Evolutionary conservation across 805 yeast species (phyloP).

Genomic region (Cyberlindnera nakhonratchasimensis): DNA sequence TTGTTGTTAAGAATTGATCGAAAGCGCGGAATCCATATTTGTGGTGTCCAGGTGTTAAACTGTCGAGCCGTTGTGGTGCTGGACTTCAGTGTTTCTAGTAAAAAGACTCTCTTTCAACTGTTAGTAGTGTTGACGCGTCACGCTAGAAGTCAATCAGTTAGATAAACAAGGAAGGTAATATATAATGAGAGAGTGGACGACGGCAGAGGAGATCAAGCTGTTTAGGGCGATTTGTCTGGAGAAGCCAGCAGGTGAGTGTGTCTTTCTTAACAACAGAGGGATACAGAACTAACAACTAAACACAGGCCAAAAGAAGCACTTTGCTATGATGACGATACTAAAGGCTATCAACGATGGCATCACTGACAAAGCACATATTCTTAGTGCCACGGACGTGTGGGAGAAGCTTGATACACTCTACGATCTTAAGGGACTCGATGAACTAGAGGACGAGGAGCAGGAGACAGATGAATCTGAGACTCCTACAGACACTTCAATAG

Average conservation of each 20-base stretch:
- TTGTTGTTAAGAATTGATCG: too few relatives aligned
- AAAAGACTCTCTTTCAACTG: too few relatives aligned
- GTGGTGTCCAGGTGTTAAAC: neutral
- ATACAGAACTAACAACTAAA: slow-evolving; percentile 1
- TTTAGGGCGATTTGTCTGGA: slow-evolving; percentile 58
- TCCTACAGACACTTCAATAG: too few relatives aligned
- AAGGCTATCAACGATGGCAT: slow-evolving; percentile 17
- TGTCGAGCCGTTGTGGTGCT: too few relatives aligned
- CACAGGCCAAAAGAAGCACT: slow-evolving; percentile 27
- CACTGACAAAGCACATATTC: slow-evolving; percentile 30
- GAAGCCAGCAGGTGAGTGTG: slow-evolving; percentile 58
- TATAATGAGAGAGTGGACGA: slow-evolving; percentile 43
- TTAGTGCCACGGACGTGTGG: slow-evolving; percentile 53
- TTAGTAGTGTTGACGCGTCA: too few relatives aligned
- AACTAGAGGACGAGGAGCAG: slow-evolving; percentile 39
- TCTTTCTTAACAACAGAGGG: neutral
- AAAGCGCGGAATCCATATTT: too few relatives aligned
- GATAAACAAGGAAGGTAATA: neutral
- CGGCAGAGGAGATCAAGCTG: slow-evolving; percentile 59
- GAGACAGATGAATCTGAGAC: slow-evolving; percentile 7
- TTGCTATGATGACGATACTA: slow-evolving; percentile 35
- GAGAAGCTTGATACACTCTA: slow-evolving; percentile 50
- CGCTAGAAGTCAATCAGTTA: neutral
- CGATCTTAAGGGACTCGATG: slow-evolving; percentile 56
- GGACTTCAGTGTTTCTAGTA: too few relatives aligned